Conservation (phyloP, 148 eudicot genomes). For the Rhododendron griersonianum region DNA sequence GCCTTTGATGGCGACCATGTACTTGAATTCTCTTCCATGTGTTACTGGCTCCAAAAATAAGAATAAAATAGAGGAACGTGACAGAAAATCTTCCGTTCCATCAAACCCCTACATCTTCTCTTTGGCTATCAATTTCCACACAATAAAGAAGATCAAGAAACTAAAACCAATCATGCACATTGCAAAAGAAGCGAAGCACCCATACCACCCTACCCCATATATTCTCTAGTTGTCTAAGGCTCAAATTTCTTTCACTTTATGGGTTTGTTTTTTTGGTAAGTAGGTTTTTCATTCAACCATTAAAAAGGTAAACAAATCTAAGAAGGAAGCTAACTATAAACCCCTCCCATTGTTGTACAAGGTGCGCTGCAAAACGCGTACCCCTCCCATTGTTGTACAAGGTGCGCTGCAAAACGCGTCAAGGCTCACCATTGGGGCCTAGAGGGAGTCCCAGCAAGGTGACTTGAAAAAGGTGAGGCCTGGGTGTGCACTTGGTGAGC, state of each 20-base stretch:
- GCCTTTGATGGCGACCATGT: neutral
- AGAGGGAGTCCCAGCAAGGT: neutral
- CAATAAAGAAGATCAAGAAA: neutral
- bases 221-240: neutral
- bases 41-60: too few relatives aligned
- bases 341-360: neutral
- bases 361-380: neutral
- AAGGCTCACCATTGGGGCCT: neutral
- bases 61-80: neutral
- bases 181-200: neutral
- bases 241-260: neutral
- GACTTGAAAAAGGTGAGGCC: neutral
- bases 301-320: neutral
- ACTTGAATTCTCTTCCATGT: neutral
- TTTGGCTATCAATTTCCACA: neutral
- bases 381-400: neutral
- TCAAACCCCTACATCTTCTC: neutral
- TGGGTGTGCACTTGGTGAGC: neutral
- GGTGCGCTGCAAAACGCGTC: neutral
- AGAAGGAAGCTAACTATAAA: neutral
- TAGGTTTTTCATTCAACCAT: neutral
- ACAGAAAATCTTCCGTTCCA: neutral
- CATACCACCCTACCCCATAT: neutral
- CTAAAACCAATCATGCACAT: neutral
- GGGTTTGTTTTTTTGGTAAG: neutral